Evolutionary conservation across 2,329 filamentous ascomycete species (phyloP).

Genomic region (Apiospora rasikravindrae): DNA sequence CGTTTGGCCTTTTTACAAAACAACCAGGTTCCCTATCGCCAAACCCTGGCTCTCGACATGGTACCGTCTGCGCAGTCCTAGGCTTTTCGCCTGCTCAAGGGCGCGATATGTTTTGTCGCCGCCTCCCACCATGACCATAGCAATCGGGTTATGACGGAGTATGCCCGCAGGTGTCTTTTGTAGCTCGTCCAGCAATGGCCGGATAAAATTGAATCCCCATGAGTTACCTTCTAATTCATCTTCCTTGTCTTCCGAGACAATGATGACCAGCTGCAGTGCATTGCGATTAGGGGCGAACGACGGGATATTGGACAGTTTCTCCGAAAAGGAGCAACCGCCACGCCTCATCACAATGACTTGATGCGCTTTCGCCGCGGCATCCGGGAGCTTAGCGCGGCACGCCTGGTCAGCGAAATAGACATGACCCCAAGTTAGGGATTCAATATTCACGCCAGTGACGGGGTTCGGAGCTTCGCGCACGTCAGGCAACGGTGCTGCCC

Average conservation of each 20-base stretch:
- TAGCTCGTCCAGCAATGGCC: conserved; percentile 75
- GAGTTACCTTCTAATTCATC: conserved; percentile 35
- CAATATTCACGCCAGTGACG: conserved; percentile 38
- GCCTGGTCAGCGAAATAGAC: conserved; percentile 74
- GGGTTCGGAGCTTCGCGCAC: conserved; percentile 61
- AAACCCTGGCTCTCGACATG: conserved; percentile 81
- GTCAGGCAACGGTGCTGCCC: conserved; percentile 73
- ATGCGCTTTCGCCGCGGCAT: conserved; percentile 59
- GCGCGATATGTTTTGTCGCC: conserved; percentile 68
- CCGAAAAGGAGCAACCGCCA: conserved; percentile 82
- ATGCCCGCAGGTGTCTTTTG: conserved; percentile 76
- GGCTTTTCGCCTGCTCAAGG: conserved; percentile 65
- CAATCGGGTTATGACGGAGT: conserved; percentile 72
- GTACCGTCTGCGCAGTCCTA: conserved; percentile 81
- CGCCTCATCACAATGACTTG: conserved; percentile 83
- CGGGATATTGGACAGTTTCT: conserved; percentile 87
- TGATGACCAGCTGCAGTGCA: conserved; percentile 79
- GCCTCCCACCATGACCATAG: conserved; percentile 83
- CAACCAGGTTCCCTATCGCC: conserved; percentile 77
- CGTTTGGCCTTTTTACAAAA: conserved; percentile 49
- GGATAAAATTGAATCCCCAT: conserved; percentile 42
- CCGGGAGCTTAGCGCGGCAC: conserved; percentile 64
- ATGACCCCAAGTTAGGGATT: conserved; percentile 68
- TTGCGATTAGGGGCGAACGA: conserved; percentile 66
- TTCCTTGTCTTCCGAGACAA: conserved; percentile 66